A percentile compares a stretch with the other conserved stretches of the same genome.
Conservation (phyloP, 805 yeast genomes). For the Saccharomycopsis fibuligera region DNA sequence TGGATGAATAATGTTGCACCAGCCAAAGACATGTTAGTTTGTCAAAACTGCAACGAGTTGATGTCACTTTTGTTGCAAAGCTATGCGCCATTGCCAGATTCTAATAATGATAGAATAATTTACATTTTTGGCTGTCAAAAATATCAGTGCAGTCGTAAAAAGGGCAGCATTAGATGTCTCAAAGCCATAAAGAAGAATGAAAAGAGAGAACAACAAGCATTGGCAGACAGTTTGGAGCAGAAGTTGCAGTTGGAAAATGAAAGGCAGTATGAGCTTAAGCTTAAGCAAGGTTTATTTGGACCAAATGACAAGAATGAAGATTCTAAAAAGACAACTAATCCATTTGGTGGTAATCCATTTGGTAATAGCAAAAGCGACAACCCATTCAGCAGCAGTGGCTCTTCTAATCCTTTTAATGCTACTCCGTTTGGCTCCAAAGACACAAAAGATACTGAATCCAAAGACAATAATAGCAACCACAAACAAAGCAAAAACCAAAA, state of each 20-base stretch:
- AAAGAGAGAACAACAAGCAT: constrained; percentile 26
- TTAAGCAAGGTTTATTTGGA: constrained; percentile 10
- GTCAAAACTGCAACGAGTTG: constrained; percentile 57
- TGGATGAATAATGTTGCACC: constrained; percentile 65
- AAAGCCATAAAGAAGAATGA: constrained; percentile 49
- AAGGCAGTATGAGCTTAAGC: constrained; percentile 6
- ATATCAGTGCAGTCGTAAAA: constrained; percentile 56
- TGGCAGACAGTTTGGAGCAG: constrained; percentile 35
- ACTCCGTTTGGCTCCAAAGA: constrained; percentile 36
- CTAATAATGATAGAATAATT: constrained; percentile 71
- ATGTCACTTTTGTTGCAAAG: constrained; percentile 75
- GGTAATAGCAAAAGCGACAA: constrained; percentile 16
- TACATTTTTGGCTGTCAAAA: constrained; percentile 74
- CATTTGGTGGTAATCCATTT: constrained; percentile 24
- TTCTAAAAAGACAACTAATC: not conserved
- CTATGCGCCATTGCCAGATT: constrained; percentile 66
- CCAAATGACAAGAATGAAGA: not conserved
- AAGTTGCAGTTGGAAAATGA: constrained; percentile 22
- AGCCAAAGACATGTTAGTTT: constrained; percentile 39
- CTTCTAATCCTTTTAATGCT: constrained; percentile 29
- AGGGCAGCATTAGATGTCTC: constrained; percentile 68
- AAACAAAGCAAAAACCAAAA: not conserved
- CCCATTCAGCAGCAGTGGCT: constrained; percentile 25
- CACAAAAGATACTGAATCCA: constrained; percentile 19
- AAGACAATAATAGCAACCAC: not conserved